phyloP scores from a whole-genome alignment of 495 filamentous ascomycete species.

The Hypoxylon rickii region DNA sequence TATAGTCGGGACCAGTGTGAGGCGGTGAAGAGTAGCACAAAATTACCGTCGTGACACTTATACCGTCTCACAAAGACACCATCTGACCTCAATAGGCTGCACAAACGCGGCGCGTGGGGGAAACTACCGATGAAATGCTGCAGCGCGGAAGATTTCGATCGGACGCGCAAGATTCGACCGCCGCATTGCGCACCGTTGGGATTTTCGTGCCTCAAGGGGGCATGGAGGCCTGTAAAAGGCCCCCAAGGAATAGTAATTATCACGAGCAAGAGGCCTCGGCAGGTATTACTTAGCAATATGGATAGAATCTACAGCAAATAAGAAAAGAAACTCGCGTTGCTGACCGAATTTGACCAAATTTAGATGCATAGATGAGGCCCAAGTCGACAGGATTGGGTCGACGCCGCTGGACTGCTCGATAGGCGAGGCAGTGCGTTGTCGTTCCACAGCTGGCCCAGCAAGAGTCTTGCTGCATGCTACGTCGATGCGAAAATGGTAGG shows the following conservation, averaged over 20 bases:
- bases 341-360: neutral
- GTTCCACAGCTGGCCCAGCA: constrained; percentile 20
- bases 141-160: constrained; percentile 7
- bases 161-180: no score
- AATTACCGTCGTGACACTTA: constrained; percentile 22
- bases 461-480: constrained; percentile 13
- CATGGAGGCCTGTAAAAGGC: no score
- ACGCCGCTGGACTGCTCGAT: constrained; percentile 16
- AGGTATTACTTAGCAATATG: no score
- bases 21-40: constrained; percentile 30
- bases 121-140: constrained; percentile 1
- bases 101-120: neutral
- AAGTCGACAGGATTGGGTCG: constrained; percentile 2
- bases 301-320: no score
- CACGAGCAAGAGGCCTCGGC: no score
- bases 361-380: neutral
- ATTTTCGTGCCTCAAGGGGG: no score
- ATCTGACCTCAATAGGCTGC: constrained; percentile 19
- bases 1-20: constrained; percentile 7
- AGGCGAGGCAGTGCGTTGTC: constrained; percentile 11
- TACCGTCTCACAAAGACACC: constrained; percentile 3
- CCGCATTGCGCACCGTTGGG: no score
- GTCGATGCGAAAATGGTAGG: constrained; percentile 16
- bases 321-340: neutral
- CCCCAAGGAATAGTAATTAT: no score